Evolutionary conservation across 2,329 filamentous ascomycete species (phyloP).

Genomic region (Aureobasidium pullulans): DNA sequence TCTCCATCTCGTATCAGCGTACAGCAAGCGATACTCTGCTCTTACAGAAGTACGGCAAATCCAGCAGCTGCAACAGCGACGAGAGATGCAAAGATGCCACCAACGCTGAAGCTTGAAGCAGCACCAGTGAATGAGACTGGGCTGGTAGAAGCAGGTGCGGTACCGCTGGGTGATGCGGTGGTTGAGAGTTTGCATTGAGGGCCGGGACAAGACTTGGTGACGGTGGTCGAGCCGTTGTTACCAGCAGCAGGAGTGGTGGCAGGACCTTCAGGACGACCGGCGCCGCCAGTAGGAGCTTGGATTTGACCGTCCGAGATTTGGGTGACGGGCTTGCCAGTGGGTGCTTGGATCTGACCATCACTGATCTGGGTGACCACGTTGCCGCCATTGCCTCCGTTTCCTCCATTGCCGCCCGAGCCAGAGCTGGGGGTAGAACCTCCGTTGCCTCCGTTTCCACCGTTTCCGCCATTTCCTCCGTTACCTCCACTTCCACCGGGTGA

Average conservation of each 20-base stretch:
- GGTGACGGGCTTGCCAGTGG: not conserved
- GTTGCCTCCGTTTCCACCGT: constrained; percentile 12
- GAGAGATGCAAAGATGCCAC: not conserved
- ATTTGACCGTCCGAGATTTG: constrained; percentile 19
- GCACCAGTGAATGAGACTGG: constrained; percentile 13
- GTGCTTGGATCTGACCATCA: constrained; percentile 20
- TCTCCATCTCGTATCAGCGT: not conserved
- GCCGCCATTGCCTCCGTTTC: constrained; percentile 13
- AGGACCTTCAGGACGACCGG: constrained; percentile 12
- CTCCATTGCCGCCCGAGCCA: not conserved
- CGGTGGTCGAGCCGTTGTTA: constrained; percentile 2
- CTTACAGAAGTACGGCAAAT: constrained; percentile 11
- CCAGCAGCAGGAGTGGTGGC: not conserved
- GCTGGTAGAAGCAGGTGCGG: constrained; percentile 15
- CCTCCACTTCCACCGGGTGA: not conserved
- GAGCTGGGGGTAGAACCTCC: not conserved
- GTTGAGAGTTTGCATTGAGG: constrained; percentile 20
- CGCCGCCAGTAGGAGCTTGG: constrained; percentile 15
- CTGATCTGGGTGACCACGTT: constrained; percentile 20
- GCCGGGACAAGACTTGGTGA: constrained; percentile 20
- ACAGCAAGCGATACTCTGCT: not conserved
- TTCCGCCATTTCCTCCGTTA: constrained; percentile 1
- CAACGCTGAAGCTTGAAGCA: constrained; percentile 10
- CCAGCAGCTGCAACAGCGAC: constrained; percentile 1
- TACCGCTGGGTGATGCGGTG: constrained; percentile 14